Evolutionary conservation across 2,329 filamentous ascomycete genomes (phyloP).

Genomic region (Colletotrichum sp.): DNA sequence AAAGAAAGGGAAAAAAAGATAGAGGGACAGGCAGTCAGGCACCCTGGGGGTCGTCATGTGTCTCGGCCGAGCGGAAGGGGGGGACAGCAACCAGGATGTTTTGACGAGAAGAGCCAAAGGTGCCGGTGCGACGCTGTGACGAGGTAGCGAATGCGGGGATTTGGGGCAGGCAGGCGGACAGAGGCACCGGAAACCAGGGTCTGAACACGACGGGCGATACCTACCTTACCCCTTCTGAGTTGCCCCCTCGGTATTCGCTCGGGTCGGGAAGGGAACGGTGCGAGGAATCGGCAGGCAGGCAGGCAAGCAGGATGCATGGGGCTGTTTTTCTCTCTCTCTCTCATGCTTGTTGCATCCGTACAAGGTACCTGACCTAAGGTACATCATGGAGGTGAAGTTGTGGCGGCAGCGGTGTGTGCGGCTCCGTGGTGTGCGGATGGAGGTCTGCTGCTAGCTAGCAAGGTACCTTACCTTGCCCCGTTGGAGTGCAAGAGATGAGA

Average conservation of each 20-base stretch:
- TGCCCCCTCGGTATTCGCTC: background rate
- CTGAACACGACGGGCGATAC: background rate
- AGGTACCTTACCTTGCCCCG: background rate
- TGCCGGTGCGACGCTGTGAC: background rate
- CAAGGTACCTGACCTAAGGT: background rate
- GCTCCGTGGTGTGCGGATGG: background rate
- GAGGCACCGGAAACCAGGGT: background rate
- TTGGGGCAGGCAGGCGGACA: background rate
- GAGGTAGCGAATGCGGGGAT: background rate
- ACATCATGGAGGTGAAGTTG: background rate
- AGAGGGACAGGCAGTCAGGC: background rate
- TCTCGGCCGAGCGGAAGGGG: constrained; percentile 1
- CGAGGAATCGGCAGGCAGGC: background rate
- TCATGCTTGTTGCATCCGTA: background rate
- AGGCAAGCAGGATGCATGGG: background rate
- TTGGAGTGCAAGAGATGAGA: background rate
- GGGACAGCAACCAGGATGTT: background rate
- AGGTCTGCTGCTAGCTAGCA: background rate
- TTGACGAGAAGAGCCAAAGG: background rate
- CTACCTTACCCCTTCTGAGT: background rate
- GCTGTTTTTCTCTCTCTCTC: background rate
- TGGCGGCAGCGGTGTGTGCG: background rate
- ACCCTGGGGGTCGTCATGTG: background rate
- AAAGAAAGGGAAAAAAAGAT: background rate
- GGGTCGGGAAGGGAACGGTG: background rate